Evolutionary conservation across 108 stramenopile genomes (phyloP), one percentile per base, ranked within the genome.

Genomic region (Cyclotella cryptica): DNA sequence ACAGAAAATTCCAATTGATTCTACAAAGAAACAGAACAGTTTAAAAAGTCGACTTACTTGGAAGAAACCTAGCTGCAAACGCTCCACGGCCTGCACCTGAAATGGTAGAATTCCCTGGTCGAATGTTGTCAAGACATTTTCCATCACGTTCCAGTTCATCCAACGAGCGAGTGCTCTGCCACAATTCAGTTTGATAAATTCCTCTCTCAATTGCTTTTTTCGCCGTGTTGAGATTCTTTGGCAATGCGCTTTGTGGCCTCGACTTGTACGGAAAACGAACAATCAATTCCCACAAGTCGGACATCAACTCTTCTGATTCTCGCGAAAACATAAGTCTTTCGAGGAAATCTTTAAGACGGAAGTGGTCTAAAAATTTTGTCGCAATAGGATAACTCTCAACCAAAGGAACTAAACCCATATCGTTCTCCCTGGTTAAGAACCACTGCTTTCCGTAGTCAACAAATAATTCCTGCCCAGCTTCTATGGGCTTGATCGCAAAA

Each of bases 31-130:
- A 27, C 17, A 15, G 12, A 15, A 40, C 10, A 62, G 35, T 62
- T 4, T 10, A n/a, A 62, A 15, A 40, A 15, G 22, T 46, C 24
- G 46, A 66, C 65, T 66, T 22, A 47, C 65, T 72, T 15, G 79
- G 41, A 52, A 89, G 35, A 19, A 80, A 64, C 39, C 83, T 65
- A 59, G 85, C 73, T 0, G 79, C 82, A 49, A 89, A 72, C 8
- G 93, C 90, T 47, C 93, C 93, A 21, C 81, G 42, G n/a, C 85
- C 90, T 28, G 88, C 90, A 61, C 80, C 76, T n/a, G 73, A 63
- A 17, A 91, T 79, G 24, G 83, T 88, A 4, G 88, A 89, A 21
- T 24, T 30, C 13, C 66, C 58, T 0, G 82, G 57, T 30, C 51
- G 30, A 27, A 93, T 81, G n/a, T 80, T 65, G 66, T 93, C 92